Base-by-base conservation (phyloP, 495 filamentous ascomycete species). In the Aspergillus leporis region DNA sequence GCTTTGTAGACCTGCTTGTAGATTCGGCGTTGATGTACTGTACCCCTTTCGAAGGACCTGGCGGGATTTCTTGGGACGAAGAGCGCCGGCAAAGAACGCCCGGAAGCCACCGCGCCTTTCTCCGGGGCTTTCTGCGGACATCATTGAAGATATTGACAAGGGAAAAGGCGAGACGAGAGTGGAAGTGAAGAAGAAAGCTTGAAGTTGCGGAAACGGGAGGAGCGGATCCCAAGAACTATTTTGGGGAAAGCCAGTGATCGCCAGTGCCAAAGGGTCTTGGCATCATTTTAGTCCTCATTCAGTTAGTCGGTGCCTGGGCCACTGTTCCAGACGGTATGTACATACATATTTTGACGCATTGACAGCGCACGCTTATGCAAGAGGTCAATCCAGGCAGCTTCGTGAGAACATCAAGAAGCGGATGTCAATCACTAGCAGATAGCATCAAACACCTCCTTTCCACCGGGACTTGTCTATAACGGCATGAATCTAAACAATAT, bases 61-160 rank as follows among this genome's bases (percentile, higher is more conserved):
- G 45, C 76, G 76, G 25, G 76, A 79, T 66, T 77, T 79, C 62
- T 79, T 79, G 19, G 76, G 69, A 21, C 71, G 74, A 5, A 79
- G 63, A 53, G 70, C 75, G 55, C 71, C 68, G 38, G 70, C 48
- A 25, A 75, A 62, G 47, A 75, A 73, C 19, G 72, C 60, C 28
- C 68, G 64, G 53, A 79, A 66, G 56, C 71, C 43, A 47, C 43
- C 72, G 41, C 64, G 59, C 55, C 69, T 73, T 36, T 70, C 63
- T 12, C 74, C 74, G 4, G 74, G 65, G 32, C 66, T 74, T 31
- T 72, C 70, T 16, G 65, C 72, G 10, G 73, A 66, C 75, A 78
- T 78, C 67, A 51, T 41, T 16, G 49, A 46, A 51, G 32, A 18
- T 8, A 34, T n/a, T 53, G 36, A 31, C 7, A 49, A 52, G 28